A percentile compares a stretch with the other conserved stretches of the same genome.
phyloP scores from a whole-genome alignment of 352 stramenopile species.

The Pythium aquatile region DNA sequence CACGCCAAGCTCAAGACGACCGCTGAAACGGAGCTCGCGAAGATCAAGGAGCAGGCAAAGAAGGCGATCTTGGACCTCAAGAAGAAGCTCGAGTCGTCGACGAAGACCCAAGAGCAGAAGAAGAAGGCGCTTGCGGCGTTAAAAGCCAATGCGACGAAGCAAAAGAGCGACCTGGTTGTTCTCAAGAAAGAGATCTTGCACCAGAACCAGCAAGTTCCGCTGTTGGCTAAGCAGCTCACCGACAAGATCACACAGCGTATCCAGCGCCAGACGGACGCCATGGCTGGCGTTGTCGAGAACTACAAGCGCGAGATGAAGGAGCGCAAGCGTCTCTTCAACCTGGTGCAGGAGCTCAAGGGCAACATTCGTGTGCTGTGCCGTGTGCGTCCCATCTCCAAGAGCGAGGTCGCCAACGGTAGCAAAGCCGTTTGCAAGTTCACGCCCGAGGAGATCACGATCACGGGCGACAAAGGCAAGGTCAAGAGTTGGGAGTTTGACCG shows the following conservation, averaged over 20 bases:
- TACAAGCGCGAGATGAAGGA: constrained; percentile 89
- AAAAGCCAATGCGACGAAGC: constrained; percentile 44
- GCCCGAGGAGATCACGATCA: constrained; percentile 74
- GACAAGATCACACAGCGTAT: constrained; percentile 73
- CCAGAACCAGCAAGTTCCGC: constrained; percentile 57
- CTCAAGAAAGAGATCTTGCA: constrained; percentile 54
- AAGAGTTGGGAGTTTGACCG: constrained; percentile 87
- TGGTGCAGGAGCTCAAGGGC: constrained; percentile 95
- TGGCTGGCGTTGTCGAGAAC: constrained; percentile 86
- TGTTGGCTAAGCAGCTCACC: constrained; percentile 64
- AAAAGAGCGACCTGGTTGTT: constrained; percentile 48
- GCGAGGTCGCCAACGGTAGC: constrained; percentile 61
- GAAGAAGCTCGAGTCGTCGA: constrained; percentile 60
- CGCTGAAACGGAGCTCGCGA: constrained; percentile 68
- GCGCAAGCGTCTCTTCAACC: constrained; percentile 92
- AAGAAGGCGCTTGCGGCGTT: constrained; percentile 40
- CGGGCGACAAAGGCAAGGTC: constrained; percentile 79
- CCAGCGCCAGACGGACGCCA: constrained; percentile 70
- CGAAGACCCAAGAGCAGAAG: constrained; percentile 63
- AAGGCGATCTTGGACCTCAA: constrained; percentile 85
- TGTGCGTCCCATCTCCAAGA: constrained; percentile 91
- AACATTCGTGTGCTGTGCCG: constrained; percentile 98
- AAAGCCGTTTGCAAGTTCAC: constrained; percentile 84
- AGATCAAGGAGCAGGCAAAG: constrained; percentile 88
- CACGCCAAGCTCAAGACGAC: constrained; percentile 77